Base-by-base conservation (phyloP, 2,329 filamentous ascomycete species). In the Didymella glomerata region DNA sequence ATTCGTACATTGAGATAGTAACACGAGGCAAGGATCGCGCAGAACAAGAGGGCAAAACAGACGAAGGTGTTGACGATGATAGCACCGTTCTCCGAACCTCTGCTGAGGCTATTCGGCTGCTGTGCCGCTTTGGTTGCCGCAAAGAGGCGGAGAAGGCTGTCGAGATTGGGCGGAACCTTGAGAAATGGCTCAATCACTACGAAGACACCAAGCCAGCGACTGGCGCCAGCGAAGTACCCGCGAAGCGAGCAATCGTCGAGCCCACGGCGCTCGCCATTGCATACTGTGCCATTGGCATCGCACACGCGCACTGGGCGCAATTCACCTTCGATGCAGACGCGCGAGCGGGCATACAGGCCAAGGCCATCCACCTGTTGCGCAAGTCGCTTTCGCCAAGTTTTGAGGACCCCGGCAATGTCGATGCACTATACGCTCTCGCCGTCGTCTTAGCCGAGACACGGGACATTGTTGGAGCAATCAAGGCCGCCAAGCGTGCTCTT, bases 1-100 rank as follows among this genome's bases (percentile, higher is more conserved):
- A 96, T 74, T 93, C 93, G 0, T 99, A 98, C 76, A 82, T 96
- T 36, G 91, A 96, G 54, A 91, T 99, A 64, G 86, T 97, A 54
- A 90, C 89, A 62, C 90, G 90, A 72, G 92, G 90, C 56, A 96
- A 94, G 78, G 91, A 92, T 20, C 86, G 93, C 40, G 88, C 92
- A 3, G 88, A 91, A 68, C 96, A 96, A 78, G 81, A 81, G 24
- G 84, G 91, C 2, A 86, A 92, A 65, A 73, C 79, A 7, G 90
- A 94, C 68, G 82, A 84, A 18, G 87, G 86, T 48, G 82, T 97
- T 27, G 95, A 99, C 68, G 85, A 90, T 54, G 91, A 97, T 68
- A 88, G 88, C 18, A 89, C 84, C 0, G 86, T 95, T 6, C 77
- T 98, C 18, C 85, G 88, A 68, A 96, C 93, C 0, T 86, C 93